Conservation (phyloP, 257 asterid species). For the Solanum sitiens region DNA sequence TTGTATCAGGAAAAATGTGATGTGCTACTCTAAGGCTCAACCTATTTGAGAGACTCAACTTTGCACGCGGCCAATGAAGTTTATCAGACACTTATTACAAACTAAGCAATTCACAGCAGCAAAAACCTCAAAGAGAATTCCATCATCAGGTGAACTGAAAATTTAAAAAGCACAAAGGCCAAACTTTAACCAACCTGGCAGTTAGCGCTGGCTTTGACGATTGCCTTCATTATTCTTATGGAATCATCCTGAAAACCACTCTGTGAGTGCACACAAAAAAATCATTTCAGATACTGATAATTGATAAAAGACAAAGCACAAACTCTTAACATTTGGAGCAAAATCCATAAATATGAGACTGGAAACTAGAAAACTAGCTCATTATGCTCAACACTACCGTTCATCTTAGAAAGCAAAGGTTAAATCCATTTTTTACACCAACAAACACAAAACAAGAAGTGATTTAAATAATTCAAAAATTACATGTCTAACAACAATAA, state of each 20-base stretch:
- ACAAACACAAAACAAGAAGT: neutral
- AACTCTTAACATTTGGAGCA: neutral
- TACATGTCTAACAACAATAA: neutral
- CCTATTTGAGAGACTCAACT: neutral
- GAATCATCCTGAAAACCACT: conserved; percentile 82
- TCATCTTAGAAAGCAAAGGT: neutral
- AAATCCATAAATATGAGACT: neutral
- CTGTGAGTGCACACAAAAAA: conserved; percentile 18
- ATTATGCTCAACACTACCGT: neutral
- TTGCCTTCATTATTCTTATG: conserved; percentile 49
- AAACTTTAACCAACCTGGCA: conserved; percentile 54
- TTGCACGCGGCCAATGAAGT: neutral
- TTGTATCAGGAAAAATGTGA: neutral
- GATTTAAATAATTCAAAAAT: neutral
- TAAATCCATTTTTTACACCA: neutral
- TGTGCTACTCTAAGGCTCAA: neutral
- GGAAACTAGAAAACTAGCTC: neutral
- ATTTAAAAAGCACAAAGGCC: neutral
- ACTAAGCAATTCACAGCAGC: neutral
- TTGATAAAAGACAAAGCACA: neutral
- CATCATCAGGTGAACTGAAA: neutral
- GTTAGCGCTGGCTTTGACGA: conserved; percentile 29
- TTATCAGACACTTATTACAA: neutral
- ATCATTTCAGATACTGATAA: neutral
- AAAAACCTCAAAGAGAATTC: neutral